Conservation (phyloP, 2,329 filamentous ascomycete species). For the Alternaria hordeiaustralica region DNA sequence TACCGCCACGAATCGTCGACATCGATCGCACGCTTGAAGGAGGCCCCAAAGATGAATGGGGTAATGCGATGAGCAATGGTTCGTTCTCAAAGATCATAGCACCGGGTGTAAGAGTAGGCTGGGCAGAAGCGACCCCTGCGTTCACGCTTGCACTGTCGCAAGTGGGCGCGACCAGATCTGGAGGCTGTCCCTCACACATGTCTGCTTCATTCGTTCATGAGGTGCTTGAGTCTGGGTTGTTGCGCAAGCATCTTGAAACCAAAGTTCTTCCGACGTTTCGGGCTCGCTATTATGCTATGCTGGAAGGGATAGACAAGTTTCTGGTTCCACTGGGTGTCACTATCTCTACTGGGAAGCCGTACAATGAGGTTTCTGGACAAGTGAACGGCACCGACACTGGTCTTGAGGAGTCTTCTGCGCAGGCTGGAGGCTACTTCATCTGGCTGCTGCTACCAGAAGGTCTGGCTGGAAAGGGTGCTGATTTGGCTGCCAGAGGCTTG, state of each 20-base stretch:
- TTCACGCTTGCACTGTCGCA: conserved; percentile 63
- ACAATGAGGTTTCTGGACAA: background rate
- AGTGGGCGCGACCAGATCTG: conserved; percentile 59
- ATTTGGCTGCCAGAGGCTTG: conserved; percentile 52
- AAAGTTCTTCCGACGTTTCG: conserved; percentile 61
- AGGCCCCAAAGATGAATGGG: conserved; percentile 65
- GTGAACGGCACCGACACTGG: background rate
- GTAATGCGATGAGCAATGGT: conserved; percentile 82
- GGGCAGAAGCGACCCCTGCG: conserved; percentile 72
- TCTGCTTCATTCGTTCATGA: conserved; percentile 60
- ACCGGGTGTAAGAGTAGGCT: conserved; percentile 72
- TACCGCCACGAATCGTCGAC: conserved; percentile 75
- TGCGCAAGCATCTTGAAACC: conserved; percentile 58
- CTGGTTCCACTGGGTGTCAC: conserved; percentile 55
- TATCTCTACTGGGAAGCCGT: background rate
- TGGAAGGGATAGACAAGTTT: conserved; percentile 61
- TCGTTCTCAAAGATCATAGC: conserved; percentile 75
- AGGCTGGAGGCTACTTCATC: background rate
- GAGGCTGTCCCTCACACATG: conserved; percentile 62
- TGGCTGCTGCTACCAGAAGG: background rate
- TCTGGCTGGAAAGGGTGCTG: background rate
- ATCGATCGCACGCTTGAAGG: conserved; percentile 71
- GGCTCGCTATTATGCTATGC: conserved; percentile 58
- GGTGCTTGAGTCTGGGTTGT: conserved; percentile 55
- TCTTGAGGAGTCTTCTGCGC: background rate